Percentiles rank a stretch among this genome's conserved stretches.
phyloP scores from a whole-genome alignment of 2,329 filamentous ascomycete species.

The Calonectria naviculata region DNA sequence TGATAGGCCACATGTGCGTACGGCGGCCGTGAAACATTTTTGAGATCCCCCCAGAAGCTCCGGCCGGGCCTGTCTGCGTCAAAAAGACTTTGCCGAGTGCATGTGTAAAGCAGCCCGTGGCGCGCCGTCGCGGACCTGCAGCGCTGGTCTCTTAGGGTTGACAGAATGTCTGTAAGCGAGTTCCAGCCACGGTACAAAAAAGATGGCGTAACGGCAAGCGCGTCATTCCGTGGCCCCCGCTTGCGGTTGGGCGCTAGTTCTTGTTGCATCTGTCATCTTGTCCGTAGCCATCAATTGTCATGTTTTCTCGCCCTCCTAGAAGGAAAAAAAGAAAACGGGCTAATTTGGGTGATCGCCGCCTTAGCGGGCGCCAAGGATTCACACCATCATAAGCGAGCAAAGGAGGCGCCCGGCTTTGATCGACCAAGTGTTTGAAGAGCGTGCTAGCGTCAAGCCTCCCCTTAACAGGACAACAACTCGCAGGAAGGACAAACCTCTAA shows the following conservation, averaged over 20 bases:
- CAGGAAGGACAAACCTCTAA: constrained; percentile 8
- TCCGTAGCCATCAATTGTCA: constrained; percentile 21
- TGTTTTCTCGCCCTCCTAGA: constrained; percentile 33
- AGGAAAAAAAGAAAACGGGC: constrained; percentile 37
- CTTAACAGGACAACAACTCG: constrained; percentile 4
- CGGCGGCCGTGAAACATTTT: constrained; percentile 9
- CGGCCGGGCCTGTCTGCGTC: not conserved
- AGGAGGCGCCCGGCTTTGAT: constrained; percentile 31
- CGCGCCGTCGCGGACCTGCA: constrained; percentile 21
- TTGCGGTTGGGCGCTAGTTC: constrained; percentile 30
- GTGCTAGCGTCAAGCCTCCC: constrained; percentile 21
- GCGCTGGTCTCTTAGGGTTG: constrained; percentile 20
- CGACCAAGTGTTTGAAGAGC: constrained; percentile 39
- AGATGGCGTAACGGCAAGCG: constrained; percentile 33
- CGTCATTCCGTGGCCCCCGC: constrained; percentile 27
- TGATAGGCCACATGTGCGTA: not conserved
- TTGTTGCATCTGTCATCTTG: constrained; percentile 25
- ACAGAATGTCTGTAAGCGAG: constrained; percentile 29
- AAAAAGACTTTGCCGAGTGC: not conserved
- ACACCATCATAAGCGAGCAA: constrained; percentile 6
- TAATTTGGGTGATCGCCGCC: constrained; percentile 44
- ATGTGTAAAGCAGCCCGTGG: not conserved
- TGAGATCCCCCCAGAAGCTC: not conserved
- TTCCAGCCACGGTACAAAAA: constrained; percentile 18
- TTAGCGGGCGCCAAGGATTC: constrained; percentile 39